Base-by-base conservation (phyloP, 139 green algal genomes). In the Monoraphidium neglectum region DNA sequence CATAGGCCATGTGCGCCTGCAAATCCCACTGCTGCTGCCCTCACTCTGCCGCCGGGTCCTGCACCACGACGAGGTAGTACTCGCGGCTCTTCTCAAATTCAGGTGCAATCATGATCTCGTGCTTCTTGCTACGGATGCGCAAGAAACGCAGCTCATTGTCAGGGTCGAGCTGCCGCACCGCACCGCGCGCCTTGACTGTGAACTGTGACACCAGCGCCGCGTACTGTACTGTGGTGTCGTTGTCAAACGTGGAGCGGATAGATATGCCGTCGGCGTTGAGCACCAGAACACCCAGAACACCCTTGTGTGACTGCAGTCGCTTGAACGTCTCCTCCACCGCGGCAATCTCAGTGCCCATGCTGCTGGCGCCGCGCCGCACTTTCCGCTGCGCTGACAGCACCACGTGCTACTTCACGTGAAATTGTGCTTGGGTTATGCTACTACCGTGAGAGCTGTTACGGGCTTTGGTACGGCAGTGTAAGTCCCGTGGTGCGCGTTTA, bases 101-200 rank as follows among this genome's bases (percentile, higher is more conserved):
- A 32, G 94, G 93, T 6, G 88, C 87, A 68, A 98, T 92, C 79
- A 98, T 91, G 69, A 98, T 94, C 74, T 98, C 94, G 77, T 95
- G 90, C 74, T 92, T 91, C 60, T 93, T 92, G 35, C 82, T 92
- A 3, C 94, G 81, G 54, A 98, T 86, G 60, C 94, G 81, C 26
- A 97, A 64, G 72, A 94, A 94, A 56, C 92, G 86, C n/a, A 98
- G 77, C 70, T 98, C 93, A 66, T 98, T 92, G 21, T 92, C 85
- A 23, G 83, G 70, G 49, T 97, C 90, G 38, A 97, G 78, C 76
- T 94, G 88, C 38, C 89, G 87, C 24, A 98, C 91, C 12, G 86
- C 81, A 8, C 77, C 81, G 0, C 94, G 76, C 23, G 93, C 88
- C 79, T 97, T 96, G 35, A 81, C 69, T n/a, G 87, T 87, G 33